Percentiles rank a stretch among this genome's conserved stretches.
These are phyloP conservation scores for Syncephalastrum monosporum DNA, from an alignment of 371 early-diverging fungal species.

Conservation along the genomic window DNA sequence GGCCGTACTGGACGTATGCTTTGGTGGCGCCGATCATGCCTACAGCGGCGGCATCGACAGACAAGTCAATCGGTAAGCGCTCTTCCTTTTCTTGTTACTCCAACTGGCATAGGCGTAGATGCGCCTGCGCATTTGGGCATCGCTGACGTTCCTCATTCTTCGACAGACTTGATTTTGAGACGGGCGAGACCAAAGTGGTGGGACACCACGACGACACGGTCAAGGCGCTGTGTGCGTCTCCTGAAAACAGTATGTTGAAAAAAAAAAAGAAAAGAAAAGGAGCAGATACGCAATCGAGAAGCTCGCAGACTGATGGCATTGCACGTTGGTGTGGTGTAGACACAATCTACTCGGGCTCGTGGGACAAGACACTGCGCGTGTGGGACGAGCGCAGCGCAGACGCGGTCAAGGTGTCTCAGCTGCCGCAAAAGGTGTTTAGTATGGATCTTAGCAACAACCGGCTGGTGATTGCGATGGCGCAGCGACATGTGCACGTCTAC, in stretches of 20 bases:
- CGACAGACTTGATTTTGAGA: constrained; percentile 50
- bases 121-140: neutral
- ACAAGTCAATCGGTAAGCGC: constrained; percentile 56
- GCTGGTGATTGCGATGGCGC: constrained; percentile 84
- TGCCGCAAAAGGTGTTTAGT: constrained; percentile 71
- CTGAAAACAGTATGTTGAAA: constrained; percentile 42
- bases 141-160: neutral
- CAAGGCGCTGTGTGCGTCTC: constrained; percentile 62
- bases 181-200: constrained; percentile 43
- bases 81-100: neutral
- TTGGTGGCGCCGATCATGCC: constrained; percentile 50
- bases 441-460: constrained; percentile 71
- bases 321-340: constrained; percentile 28
- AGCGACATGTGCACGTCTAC: constrained; percentile 75
- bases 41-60: constrained; percentile 73
- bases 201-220: constrained; percentile 60
- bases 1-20: constrained; percentile 77
- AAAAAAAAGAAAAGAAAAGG: too few relatives aligned
- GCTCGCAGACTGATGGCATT: too few relatives aligned
- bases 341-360: constrained; percentile 76
- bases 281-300: too few relatives aligned
- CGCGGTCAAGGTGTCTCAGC: constrained; percentile 39
- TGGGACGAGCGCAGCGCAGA: constrained; percentile 73
- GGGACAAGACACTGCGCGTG: constrained; percentile 83
- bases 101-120: too few relatives aligned